phyloP scores from a whole-genome alignment of 257 asterid genomes.

The Fraxinus quadrangulata region DNA sequence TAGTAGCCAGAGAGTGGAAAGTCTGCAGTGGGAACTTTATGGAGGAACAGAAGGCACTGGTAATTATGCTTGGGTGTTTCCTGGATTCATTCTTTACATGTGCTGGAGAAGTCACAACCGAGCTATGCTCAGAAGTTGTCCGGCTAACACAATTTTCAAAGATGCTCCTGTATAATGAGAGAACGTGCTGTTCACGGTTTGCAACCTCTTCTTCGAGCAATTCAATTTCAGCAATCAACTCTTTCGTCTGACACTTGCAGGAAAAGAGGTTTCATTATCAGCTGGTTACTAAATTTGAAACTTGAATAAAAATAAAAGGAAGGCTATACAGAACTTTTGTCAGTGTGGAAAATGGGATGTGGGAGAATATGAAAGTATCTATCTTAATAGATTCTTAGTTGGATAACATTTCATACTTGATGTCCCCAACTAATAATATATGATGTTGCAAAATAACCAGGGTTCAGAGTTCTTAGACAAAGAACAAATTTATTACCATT shows the following conservation, averaged over 20 bases:
- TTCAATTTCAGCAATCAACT: slow-evolving; percentile 58
- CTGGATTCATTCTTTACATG: slow-evolving; percentile 51
- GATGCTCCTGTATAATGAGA: slow-evolving; percentile 53
- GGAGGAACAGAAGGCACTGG: slow-evolving; percentile 63
- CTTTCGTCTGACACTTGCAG: slow-evolving; percentile 47
- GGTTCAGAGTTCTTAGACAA: not conserved
- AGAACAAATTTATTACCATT: not conserved
- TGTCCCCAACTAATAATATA: not conserved
- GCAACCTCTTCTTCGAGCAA: slow-evolving; percentile 66
- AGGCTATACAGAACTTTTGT: not conserved
- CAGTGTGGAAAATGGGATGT: not conserved
- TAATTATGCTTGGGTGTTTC: slow-evolving; percentile 65
- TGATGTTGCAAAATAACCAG: not conserved
- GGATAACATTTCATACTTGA: not conserved
- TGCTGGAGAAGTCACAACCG: slow-evolving; percentile 56
- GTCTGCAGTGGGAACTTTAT: slow-evolving; percentile 55
- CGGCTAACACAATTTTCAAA: slow-evolving; percentile 55
- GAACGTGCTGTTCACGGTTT: slow-evolving; percentile 61
- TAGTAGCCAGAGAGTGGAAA: slow-evolving; percentile 49
- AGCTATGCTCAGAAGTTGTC: slow-evolving; percentile 55
- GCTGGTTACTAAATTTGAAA: not conserved
- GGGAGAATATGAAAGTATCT: not conserved
- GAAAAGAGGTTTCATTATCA: not conserved
- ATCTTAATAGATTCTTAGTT: not conserved
- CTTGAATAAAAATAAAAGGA: not conserved